Evolutionary conservation across 805 yeast genomes (phyloP), one percentile per base, ranked within the genome.

Genomic region (Candida anglica): DNA sequence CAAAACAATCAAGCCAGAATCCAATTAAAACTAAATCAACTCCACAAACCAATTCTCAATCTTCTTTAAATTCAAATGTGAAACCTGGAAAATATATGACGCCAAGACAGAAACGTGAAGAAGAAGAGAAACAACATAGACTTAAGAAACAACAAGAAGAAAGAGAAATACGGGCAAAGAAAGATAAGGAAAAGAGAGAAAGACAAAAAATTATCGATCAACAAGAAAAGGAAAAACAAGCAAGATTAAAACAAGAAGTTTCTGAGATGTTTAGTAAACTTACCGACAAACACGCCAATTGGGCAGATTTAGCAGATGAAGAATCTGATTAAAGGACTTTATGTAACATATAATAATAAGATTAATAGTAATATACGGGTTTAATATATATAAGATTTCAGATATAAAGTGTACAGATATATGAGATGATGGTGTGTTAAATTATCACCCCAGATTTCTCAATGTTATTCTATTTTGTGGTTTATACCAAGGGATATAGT

Each of bases 241-340:
- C 46, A 14, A 34, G 43, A 30, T 38, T 54, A 22, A 44, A 50
- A 34, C 48, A 47, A 18, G 61, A 58, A 33, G 56, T 57, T 28
- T 40, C 44, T 32, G 43, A 47, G 25, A 40, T 56, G 51, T 51
- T 58, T 20, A 58, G 48, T 22, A 50, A 54, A 39, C 43, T 60
- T 43, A 51, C 44, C 28, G 50, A 56, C 32, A 53, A 50, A 25
- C 40, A 52, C 19, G 40, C 47, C 28, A 58, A 48, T 38, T 60
- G 66, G 66, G 62, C 64, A 13, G 59, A 51, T 37, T 44, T 59
- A 30, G 63, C 55, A 29, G 60, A 56, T 28, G 43, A 43, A 3
- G 30, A 37, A 15, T 30, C 24, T 18, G 23, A 14, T 9, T 10
- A 21, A 19, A 19, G 29, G 17, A 27, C 6, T 6, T 4, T 27